A percentile compares a stretch with the other conserved stretches of the same genome.
Evolutionary conservation across 2,329 filamentous ascomycete species (phyloP).

Genomic region (Aspergillus cejpii): DNA sequence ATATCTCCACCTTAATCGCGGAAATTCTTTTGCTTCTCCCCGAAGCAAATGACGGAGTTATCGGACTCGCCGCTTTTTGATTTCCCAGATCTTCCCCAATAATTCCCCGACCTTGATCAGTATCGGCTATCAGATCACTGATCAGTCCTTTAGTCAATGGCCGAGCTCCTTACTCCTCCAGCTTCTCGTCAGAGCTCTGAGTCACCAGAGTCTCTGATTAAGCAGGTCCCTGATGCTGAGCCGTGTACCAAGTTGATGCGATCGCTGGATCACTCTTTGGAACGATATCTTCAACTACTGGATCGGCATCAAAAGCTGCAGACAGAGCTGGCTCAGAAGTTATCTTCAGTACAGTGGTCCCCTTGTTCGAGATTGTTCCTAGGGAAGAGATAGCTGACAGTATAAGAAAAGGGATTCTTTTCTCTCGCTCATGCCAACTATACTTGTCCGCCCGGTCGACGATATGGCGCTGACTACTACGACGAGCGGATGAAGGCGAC

Average conservation of each 20-base stretch:
- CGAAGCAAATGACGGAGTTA: constrained; percentile 34
- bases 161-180: constrained; percentile 33
- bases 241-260: constrained; percentile 24
- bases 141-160: constrained; percentile 26
- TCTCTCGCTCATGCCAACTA: constrained; percentile 46
- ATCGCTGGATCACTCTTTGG: constrained; percentile 37
- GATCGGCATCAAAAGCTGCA: constrained; percentile 41
- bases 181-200: constrained; percentile 28
- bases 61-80: constrained; percentile 25
- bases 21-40: constrained; percentile 34
- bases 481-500: constrained; percentile 47
- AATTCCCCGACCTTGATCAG: constrained; percentile 1
- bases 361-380: neutral
- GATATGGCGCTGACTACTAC: constrained; percentile 46
- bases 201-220: constrained; percentile 17
- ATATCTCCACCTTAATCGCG: neutral
- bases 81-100: constrained; percentile 8
- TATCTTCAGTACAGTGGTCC: constrained; percentile 35
- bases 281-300: constrained; percentile 40
- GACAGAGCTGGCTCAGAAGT: constrained; percentile 29
- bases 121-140: no score
- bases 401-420: constrained; percentile 40
- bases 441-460: constrained; percentile 39
- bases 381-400: constrained; percentile 3
- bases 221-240: constrained; percentile 13